Percentiles rank a stretch among this genome's conserved stretches.
These are phyloP conservation scores for Trichophyton verrucosum DNA, from an alignment of 2,329 filamentous ascomycete genomes.

Conservation along the genomic window DNA sequence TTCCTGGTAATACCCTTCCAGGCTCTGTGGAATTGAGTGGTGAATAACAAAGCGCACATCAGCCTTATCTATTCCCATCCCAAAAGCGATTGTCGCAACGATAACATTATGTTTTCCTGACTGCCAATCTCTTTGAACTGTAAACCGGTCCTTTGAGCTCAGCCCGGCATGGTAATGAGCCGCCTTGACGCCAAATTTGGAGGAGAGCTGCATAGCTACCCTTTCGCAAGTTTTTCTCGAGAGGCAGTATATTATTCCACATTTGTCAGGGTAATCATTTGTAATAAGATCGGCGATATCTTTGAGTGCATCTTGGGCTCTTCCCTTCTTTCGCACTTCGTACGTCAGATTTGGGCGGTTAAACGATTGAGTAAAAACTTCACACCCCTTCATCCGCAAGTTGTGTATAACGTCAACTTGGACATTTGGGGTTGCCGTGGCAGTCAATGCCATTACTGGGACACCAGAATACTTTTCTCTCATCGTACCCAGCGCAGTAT, in stretches of 20 bases:
- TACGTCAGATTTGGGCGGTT: constrained; percentile 93
- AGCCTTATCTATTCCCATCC: constrained; percentile 99
- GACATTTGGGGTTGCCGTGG: constrained; percentile 87
- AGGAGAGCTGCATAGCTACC: constrained; percentile 56
- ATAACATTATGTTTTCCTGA: constrained; percentile 68
- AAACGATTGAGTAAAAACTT: constrained; percentile 83
- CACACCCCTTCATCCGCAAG: constrained; percentile 65
- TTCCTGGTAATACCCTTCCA: constrained; percentile 98
- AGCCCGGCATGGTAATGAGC: constrained; percentile 80
- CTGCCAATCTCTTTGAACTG: constrained; percentile 75
- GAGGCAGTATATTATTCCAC: constrained; percentile 87
- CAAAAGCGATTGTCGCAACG: constrained; percentile 95
- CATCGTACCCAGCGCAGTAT: constrained; percentile 70
- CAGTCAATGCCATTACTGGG: constrained; percentile 87
- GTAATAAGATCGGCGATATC: constrained; percentile 51
- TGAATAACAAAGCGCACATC: constrained; percentile 96
- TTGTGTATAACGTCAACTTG: constrained; percentile 86
- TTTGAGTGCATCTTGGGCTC: constrained; percentile 42
- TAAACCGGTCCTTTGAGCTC: constrained; percentile 51
- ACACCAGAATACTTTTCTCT: constrained; percentile 61
- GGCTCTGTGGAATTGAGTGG: constrained; percentile 78
- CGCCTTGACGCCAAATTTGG: constrained; percentile 55
- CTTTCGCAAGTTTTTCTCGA: constrained; percentile 73
- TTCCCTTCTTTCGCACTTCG: constrained; percentile 62
- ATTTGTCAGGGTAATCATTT: constrained; percentile 54